A percentile compares a stretch with the other conserved stretches of the same genome.
phyloP scores from a whole-genome alignment of 148 eudicot species.

The Camellia granthamiana region DNA sequence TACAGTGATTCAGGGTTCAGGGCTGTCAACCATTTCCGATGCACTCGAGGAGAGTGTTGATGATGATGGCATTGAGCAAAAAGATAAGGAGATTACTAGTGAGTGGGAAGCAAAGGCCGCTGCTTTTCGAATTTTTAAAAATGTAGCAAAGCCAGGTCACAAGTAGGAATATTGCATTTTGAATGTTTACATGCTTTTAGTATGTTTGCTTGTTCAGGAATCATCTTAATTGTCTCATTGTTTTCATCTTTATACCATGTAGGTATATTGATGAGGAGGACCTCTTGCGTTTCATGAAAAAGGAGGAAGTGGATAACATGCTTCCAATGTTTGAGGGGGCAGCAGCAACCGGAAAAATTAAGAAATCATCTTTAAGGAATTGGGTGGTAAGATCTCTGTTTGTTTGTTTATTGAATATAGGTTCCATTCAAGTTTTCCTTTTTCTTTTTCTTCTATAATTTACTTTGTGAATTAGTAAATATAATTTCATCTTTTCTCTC shows the following conservation, averaged over 20 bases:
- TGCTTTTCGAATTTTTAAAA: conserved; percentile 58
- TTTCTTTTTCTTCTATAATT: not conserved
- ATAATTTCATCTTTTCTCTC: not conserved
- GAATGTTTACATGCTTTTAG: not conserved
- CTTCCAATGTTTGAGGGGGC: conserved; percentile 73
- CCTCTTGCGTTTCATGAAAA: conserved; percentile 64
- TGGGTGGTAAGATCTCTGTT: conserved; percentile 68
- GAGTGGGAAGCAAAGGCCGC: conserved; percentile 79
- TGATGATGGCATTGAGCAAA: conserved; percentile 46
- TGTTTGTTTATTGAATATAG: not conserved
- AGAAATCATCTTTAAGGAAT: conserved; percentile 58
- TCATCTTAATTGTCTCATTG: not conserved
- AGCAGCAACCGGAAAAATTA: conserved; percentile 60
- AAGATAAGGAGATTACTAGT: conserved; percentile 52
- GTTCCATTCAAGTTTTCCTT: not conserved
- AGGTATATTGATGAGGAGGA: conserved; percentile 81
- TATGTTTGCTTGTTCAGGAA: not conserved
- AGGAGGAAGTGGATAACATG: conserved; percentile 60
- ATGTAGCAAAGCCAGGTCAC: conserved; percentile 57
- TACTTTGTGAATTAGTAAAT: not conserved
- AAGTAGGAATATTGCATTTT: conserved; percentile 37
- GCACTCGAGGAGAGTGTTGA: conserved; percentile 40
- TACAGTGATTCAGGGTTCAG: conserved; percentile 53
- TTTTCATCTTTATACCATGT: conserved; percentile 2
- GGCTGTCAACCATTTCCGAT: conserved; percentile 59